These are phyloP conservation scores for Epichloe gansuensis DNA, from an alignment of 2,329 filamentous ascomycete genomes.

Conservation along the genomic window DNA sequence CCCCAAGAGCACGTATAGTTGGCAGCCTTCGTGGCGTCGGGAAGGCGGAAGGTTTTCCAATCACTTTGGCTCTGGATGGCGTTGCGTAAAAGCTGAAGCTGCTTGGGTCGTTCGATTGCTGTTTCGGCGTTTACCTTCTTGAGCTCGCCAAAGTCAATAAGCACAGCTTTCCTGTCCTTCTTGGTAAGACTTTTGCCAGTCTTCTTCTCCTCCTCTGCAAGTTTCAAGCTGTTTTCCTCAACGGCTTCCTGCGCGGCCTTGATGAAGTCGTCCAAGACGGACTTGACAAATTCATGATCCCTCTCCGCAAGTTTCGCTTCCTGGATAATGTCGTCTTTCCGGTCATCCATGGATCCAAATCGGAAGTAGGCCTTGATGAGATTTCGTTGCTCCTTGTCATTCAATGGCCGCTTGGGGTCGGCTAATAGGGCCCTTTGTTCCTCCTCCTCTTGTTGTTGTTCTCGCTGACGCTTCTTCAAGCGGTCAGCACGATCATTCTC, in stretches of 20 bases:
- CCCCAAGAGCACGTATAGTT: slow-evolving; percentile 90
- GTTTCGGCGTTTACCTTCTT: slow-evolving; percentile 96
- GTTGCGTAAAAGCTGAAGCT: slow-evolving; percentile 72
- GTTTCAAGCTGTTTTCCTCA: slow-evolving; percentile 53
- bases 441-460: slow-evolving; percentile 55
- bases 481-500: slow-evolving; percentile 53
- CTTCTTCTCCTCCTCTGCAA: slow-evolving; percentile 72
- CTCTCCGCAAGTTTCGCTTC: slow-evolving; percentile 77
- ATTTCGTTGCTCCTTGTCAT: slow-evolving; percentile 85
- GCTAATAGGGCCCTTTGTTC: slow-evolving; percentile 59
- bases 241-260: slow-evolving; percentile 43
- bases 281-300: slow-evolving; percentile 66
- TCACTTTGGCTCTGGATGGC: slow-evolving; percentile 56
- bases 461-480: slow-evolving; percentile 53
- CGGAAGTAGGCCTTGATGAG: slow-evolving; percentile 83
- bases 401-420: slow-evolving; percentile 81
- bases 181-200: slow-evolving; percentile 76
- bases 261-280: slow-evolving; percentile 64
- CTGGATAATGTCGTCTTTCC: slow-evolving; percentile 71
- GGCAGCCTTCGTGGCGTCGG: slow-evolving; percentile 83
- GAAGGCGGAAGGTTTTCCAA: slow-evolving; percentile 68
- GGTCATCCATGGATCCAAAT: slow-evolving; percentile 81
- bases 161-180: slow-evolving; percentile 92
- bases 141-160: slow-evolving; percentile 87
- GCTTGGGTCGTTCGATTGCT: slow-evolving; percentile 77